Conservation (phyloP, 1,284 basidiomycete genomes). For the Pisolithus thermaeus region DNA sequence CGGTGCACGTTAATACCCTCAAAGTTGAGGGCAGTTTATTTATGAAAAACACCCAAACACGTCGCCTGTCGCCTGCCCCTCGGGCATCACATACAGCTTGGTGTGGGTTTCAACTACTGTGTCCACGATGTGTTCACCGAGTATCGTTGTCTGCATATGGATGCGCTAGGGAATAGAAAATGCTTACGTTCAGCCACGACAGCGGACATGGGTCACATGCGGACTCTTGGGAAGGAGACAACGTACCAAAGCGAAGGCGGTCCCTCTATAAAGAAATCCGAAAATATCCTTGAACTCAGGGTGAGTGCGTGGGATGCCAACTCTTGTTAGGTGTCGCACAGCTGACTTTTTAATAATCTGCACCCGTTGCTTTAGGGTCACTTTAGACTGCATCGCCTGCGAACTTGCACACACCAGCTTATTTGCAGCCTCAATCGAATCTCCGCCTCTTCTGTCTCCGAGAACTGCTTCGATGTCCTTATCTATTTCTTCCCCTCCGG, state of each 20-base stretch:
- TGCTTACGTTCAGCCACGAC: background rate
- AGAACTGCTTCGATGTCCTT: constrained; percentile 4
- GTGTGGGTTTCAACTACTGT: constrained; percentile 40
- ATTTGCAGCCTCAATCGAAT: constrained; percentile 35
- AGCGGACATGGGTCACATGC: background rate
- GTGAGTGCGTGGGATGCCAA: constrained; percentile 49
- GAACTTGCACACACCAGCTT: constrained; percentile 29
- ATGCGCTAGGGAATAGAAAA: constrained; percentile 31
- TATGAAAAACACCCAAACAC: background rate
- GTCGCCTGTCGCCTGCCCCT: background rate
- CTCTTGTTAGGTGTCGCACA: constrained; percentile 32
- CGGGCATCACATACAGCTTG: constrained; percentile 36
- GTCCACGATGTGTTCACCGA: constrained; percentile 26
- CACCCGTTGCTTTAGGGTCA: background rate
- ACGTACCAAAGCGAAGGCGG: constrained; percentile 50
- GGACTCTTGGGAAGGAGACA: background rate
- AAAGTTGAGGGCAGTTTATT: background rate
- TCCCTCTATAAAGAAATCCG: constrained; percentile 47
- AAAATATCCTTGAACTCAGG: constrained; percentile 58
- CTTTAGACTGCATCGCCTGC: background rate
- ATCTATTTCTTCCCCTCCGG: constrained; percentile 24
- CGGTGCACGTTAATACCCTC: background rate
- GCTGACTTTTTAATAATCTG: constrained; percentile 43
- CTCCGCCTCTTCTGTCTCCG: constrained; percentile 3
- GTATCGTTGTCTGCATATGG: constrained; percentile 31